phyloP scores from a whole-genome alignment of 805 yeast species.

The Nakazawaea wyomingensis region DNA sequence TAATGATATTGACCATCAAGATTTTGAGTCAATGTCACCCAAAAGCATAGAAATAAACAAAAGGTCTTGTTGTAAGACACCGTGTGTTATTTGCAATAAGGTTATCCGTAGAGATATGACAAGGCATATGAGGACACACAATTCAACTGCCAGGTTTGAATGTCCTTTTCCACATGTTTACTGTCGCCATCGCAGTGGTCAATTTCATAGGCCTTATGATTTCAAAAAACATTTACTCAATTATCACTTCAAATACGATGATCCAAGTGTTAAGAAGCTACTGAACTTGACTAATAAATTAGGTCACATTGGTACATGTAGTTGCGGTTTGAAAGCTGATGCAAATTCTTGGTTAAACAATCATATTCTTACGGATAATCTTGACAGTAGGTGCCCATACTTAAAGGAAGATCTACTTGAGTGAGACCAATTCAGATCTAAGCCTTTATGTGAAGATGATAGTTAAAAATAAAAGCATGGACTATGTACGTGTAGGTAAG shows the following conservation, averaged over 20 bases:
- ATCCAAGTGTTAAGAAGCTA: slow-evolving; percentile 34
- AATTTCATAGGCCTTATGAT: slow-evolving; percentile 64
- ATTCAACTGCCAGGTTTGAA: slow-evolving; percentile 46
- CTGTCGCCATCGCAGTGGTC: slow-evolving; percentile 58
- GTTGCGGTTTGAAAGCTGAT: slow-evolving; percentile 42
- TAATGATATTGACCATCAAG: no score
- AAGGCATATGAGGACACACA: slow-evolving; percentile 60
- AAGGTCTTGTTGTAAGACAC: not conserved
- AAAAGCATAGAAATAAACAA: not conserved
- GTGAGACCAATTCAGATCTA: no score
- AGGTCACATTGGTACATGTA: slow-evolving; percentile 45
- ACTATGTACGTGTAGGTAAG: no score
- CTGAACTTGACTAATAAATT: slow-evolving; percentile 51
- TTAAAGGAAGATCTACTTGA: not conserved
- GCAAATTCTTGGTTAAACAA: slow-evolving; percentile 55
- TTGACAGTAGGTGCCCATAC: slow-evolving; percentile 1
- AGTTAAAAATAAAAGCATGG: no score
- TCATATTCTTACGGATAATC: slow-evolving; percentile 37
- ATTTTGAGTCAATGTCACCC: no score
- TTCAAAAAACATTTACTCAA: slow-evolving; percentile 61
- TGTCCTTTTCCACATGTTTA: slow-evolving; percentile 50
- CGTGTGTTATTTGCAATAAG: slow-evolving; percentile 23
- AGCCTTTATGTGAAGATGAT: no score
- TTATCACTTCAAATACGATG: slow-evolving; percentile 52
- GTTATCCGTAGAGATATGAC: slow-evolving; percentile 55